These are phyloP conservation scores for Xylaria arbuscula DNA, from an alignment of 2,329 filamentous ascomycete species.

Conservation along the genomic window DNA sequence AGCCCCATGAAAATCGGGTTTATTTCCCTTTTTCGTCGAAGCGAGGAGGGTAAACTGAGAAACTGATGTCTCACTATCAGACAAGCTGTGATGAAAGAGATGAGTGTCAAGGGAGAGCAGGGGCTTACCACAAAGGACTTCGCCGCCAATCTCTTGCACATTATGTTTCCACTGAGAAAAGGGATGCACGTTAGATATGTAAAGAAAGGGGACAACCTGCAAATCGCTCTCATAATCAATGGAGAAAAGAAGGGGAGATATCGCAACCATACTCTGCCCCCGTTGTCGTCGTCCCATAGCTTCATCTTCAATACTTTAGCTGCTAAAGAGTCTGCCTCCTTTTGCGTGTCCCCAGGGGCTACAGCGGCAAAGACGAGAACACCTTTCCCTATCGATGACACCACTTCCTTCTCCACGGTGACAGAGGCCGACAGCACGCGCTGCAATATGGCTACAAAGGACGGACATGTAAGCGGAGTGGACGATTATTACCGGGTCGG, in stretches of 20 bases:
- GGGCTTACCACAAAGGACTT: conserved; percentile 87
- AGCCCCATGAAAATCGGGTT: conserved; percentile 93
- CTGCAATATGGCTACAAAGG: conserved; percentile 82
- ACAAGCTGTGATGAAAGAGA: neutral
- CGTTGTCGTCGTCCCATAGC: conserved; percentile 87
- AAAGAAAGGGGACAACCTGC: conserved; percentile 4
- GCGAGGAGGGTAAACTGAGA: conserved; percentile 97
- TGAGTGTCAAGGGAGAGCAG: conserved; percentile 7
- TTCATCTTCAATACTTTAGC: conserved; percentile 89
- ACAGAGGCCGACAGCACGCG: conserved; percentile 95
- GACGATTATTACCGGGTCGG: conserved; percentile 27
- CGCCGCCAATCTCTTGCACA: conserved; percentile 88
- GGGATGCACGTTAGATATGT: conserved; percentile 36
- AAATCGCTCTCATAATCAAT: neutral
- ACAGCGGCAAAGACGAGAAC: conserved; percentile 92
- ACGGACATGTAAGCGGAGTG: conserved; percentile 32
- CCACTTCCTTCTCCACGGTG: conserved; percentile 87
- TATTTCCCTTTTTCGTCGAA: conserved; percentile 93
- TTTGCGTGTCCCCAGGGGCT: conserved; percentile 87
- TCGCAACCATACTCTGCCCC: conserved; percentile 66
- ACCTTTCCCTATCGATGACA: conserved; percentile 92
- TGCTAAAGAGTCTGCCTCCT: conserved; percentile 86
- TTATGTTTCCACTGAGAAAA: conserved; percentile 82
- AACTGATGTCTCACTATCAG: conserved; percentile 63
- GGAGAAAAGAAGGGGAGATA: conserved; percentile 20